phyloP scores from a whole-genome alignment of 257 asterid species.

The Solanum pennellii region DNA sequence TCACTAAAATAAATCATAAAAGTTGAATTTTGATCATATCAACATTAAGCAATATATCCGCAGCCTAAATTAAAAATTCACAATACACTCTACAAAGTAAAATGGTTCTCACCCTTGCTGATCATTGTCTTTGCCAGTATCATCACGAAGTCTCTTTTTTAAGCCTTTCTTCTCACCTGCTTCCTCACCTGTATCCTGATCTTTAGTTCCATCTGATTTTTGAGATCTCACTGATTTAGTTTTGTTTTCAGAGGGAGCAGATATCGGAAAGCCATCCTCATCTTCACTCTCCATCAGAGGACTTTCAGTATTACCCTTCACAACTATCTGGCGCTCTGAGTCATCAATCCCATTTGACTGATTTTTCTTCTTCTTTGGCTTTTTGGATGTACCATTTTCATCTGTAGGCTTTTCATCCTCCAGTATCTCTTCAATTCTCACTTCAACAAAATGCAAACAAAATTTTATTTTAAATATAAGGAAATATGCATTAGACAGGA shows the following conservation, averaged over 20 bases:
- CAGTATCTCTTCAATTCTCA: slow-evolving; percentile 80
- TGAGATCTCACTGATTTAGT: slow-evolving; percentile 12
- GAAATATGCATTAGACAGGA: not conserved
- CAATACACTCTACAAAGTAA: not conserved
- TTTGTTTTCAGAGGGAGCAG: slow-evolving; percentile 18
- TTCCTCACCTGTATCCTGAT: slow-evolving; percentile 16
- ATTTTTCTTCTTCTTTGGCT: slow-evolving; percentile 45
- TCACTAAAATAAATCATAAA: not conserved
- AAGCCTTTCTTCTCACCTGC: slow-evolving; percentile 17
- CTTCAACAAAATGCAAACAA: slow-evolving; percentile 18
- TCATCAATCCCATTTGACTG: slow-evolving; percentile 14
- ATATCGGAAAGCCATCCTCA: slow-evolving; percentile 83
- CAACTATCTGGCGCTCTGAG: slow-evolving; percentile 35
- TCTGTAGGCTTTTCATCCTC: slow-evolving; percentile 50
- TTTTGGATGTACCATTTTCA: slow-evolving; percentile 29
- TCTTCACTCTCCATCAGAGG: slow-evolving; percentile 72
- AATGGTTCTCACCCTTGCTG: slow-evolving; percentile 31
- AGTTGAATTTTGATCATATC: not conserved
- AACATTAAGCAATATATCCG: not conserved
- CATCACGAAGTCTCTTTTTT: slow-evolving; percentile 46
- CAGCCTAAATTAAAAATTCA: not conserved
- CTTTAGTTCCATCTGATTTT: slow-evolving; percentile 7
- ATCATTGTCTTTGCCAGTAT: slow-evolving; percentile 27
- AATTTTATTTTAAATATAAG: not conserved
- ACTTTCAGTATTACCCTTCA: slow-evolving; percentile 22